Evolutionary conservation across 306 rosid genomes (phyloP), one percentile per base, ranked within the genome.

Genomic region (Morella rubra): DNA sequence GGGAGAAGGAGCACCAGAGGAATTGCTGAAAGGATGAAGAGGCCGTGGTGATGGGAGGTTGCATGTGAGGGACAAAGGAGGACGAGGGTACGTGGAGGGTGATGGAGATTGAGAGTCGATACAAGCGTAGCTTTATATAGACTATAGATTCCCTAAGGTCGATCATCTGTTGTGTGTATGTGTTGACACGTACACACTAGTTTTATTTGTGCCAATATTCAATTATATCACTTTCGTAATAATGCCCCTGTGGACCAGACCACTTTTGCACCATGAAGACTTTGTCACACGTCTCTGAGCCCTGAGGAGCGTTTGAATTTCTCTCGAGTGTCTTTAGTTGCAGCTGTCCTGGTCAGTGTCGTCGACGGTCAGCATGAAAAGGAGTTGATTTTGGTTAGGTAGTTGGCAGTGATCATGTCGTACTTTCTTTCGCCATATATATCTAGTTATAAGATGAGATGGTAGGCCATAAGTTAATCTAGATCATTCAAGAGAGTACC

Each of bases 121-220:
- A 59, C 13, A 65, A 14, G 5, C n/a, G 41, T 37, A 47, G 27
- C 62, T 59, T 74, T 62, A 8, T 47, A 12, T 16, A 52, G 50
- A 65, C 6, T 47, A 12, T 16, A 52, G 60, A 65, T 7, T 76
- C 62, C 72, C 3, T 4, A 27, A 0, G 1, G 11, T 37, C 12
- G 0, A 15, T 50, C n/a, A n/a, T 50, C 7, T 1, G 11, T 8
- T 1, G 20, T 55, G 65, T 65, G 10, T 14, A 9, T 14, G 51
- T 46, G n/a, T 24, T 70, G 75, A 62, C 81, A 77, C 80, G 80
- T 50, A 54, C 68, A 62, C 45, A 5, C 56, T 44, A 15, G 14
- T 41, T 47, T 10, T n/a, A n/a, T 10, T 4, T 11, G 51, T 10
- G 7, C 52, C 2, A 47, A 12, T 45, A 11, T 8, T n/a, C n/a